These are phyloP conservation scores for Lasiosphaeria ovina DNA, from an alignment of 495 filamentous ascomycete genomes.

Conservation along the genomic window DNA sequence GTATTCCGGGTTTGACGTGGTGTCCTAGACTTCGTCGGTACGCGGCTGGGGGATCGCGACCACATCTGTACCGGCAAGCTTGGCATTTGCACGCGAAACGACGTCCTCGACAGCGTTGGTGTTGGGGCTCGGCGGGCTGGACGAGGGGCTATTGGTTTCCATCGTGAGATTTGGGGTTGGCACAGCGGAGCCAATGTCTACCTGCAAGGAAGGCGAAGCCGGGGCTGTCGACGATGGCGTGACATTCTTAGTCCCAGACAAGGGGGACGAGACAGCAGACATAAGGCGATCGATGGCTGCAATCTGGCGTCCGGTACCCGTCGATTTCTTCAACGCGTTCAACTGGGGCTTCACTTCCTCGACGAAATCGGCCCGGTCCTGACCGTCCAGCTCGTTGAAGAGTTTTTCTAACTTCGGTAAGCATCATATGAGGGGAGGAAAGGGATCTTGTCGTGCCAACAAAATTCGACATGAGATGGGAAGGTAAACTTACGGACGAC, in stretches of 20 bases:
- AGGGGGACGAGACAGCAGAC: slow-evolving; percentile 26
- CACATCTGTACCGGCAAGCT: slow-evolving; percentile 6
- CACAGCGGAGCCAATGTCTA: slow-evolving; percentile 50
- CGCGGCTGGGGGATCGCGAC: not conserved
- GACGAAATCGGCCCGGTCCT: slow-evolving; percentile 64
- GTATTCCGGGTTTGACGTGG: not conserved
- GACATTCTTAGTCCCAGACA: slow-evolving; percentile 5
- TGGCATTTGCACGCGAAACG: slow-evolving; percentile 9
- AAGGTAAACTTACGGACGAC: slow-evolving; percentile 76
- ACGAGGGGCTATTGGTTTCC: slow-evolving; percentile 64
- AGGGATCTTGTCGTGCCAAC: not conserved
- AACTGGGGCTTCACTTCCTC: slow-evolving; percentile 75
- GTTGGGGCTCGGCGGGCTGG: slow-evolving; percentile 59
- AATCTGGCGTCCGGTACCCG: slow-evolving; percentile 74
- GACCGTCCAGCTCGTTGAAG: slow-evolving; percentile 49
- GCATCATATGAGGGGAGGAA: not conserved
- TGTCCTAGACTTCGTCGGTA: not conserved
- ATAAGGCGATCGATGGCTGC: slow-evolving; percentile 61
- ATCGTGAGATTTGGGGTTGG: slow-evolving; percentile 60
- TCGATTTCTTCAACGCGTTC: slow-evolving; percentile 63
- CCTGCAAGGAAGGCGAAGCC: slow-evolving; percentile 38
- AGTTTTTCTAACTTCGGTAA: slow-evolving; percentile 63
- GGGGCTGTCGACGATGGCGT: slow-evolving; percentile 26
- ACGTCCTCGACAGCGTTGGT: slow-evolving; percentile 50
- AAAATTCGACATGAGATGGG: not conserved